Percentiles rank a stretch among this genome's conserved stretches.
Evolutionary conservation across 2,329 filamentous ascomycete genomes (phyloP).

Genomic region (Ploettnerulaceae sp.): DNA sequence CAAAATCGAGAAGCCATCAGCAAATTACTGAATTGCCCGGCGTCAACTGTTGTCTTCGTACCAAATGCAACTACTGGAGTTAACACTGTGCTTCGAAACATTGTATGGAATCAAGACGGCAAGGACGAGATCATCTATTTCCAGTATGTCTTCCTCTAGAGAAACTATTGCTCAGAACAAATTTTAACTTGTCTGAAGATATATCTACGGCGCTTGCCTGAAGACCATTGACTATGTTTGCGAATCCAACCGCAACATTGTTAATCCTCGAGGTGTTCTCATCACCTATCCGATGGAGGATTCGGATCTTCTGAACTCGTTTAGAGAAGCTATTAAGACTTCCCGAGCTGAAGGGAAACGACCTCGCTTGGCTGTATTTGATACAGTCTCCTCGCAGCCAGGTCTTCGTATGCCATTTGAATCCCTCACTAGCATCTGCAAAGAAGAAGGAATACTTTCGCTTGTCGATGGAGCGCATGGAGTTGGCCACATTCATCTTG

Average conservation of each 20-base stretch:
- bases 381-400: slow-evolving; percentile 73
- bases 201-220: slow-evolving; percentile 51
- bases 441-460: slow-evolving; percentile 62
- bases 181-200: slow-evolving; percentile 6
- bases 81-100: slow-evolving; percentile 74
- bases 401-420: slow-evolving; percentile 79
- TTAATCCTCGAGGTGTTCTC: slow-evolving; percentile 49
- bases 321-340: slow-evolving; percentile 52
- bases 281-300: slow-evolving; percentile 68
- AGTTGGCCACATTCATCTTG: slow-evolving; percentile 70
- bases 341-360: slow-evolving; percentile 53
- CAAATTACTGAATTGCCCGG: slow-evolving; percentile 58
- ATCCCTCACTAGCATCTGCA: slow-evolving; percentile 57
- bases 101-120: slow-evolving; percentile 56
- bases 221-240: slow-evolving; percentile 67
- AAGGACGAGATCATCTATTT: slow-evolving; percentile 75
- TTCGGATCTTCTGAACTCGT: slow-evolving; percentile 55
- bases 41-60: slow-evolving; percentile 68
- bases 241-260: slow-evolving; percentile 52
- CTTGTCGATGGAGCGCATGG: slow-evolving; percentile 76
- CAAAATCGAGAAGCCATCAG: slow-evolving; percentile 61
- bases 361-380: slow-evolving; percentile 67
- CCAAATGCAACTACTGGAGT: slow-evolving; percentile 74
- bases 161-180: neutral
- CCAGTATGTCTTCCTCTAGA: slow-evolving; percentile 38